Conservation (phyloP, 2,329 filamentous ascomycete species). For the Gaeumannomyces sp. region DNA sequence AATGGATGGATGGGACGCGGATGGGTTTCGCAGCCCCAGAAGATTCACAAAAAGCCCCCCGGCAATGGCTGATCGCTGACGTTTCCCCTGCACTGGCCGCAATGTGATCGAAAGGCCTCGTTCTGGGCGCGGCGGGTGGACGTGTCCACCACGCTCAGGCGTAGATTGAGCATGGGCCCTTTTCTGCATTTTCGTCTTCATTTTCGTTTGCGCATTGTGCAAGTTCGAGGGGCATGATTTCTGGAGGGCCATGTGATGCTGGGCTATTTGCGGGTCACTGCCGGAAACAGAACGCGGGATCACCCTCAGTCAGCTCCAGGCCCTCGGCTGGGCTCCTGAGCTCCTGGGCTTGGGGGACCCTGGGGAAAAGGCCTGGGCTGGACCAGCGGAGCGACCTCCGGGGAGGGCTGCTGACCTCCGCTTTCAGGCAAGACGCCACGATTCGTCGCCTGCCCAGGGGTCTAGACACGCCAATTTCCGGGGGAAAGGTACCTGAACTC, state of each 20-base stretch:
- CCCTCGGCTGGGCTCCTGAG: no score
- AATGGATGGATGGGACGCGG: not conserved
- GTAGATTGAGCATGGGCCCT: not conserved
- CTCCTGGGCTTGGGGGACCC: not conserved
- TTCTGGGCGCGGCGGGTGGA: not conserved
- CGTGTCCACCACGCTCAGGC: not conserved
- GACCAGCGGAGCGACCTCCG: not conserved
- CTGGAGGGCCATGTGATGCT: not conserved
- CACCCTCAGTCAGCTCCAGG: not conserved
- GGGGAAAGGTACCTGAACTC: not conserved
- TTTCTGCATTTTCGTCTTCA: not conserved
- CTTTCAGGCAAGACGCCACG: constrained; percentile 4
- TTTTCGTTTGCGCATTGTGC: not conserved
- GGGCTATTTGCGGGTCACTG: not conserved
- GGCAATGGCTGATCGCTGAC: not conserved
- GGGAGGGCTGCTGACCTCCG: not conserved
- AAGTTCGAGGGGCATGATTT: not conserved
- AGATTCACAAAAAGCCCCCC: not conserved
- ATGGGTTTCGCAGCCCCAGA: not conserved
- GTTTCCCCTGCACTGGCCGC: not conserved
- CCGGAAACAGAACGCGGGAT: not conserved
- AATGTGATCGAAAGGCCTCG: not conserved
- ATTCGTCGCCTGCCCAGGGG: not conserved
- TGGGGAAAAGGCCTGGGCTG: not conserved
- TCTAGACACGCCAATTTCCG: not conserved